A percentile compares a stretch with the other conserved stretches of the same genome.
Evolutionary conservation across 768 basidiomycete species (phyloP).

Genomic region (Lyophyllum decastes): DNA sequence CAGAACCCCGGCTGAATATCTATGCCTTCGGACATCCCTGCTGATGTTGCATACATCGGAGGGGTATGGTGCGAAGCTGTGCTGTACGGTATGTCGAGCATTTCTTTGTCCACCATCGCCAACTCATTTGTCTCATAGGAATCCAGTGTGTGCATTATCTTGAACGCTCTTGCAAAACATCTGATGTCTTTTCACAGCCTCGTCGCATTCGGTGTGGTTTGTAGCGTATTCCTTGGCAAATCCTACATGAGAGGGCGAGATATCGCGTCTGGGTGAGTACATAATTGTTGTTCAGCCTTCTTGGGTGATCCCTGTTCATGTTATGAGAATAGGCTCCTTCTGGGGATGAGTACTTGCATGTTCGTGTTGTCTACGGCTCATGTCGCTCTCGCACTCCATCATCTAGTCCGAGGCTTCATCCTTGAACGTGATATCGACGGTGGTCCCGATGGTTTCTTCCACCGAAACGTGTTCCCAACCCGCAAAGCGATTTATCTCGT

Average conservation of each 20-base stretch:
- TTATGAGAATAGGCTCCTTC: slow-evolving; percentile 21
- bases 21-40: slow-evolving; percentile 28
- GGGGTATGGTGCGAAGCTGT: slow-evolving; percentile 32
- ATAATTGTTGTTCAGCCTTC: not conserved
- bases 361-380: slow-evolving; percentile 28
- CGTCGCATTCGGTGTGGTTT: slow-evolving; percentile 24
- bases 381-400: slow-evolving; percentile 23
- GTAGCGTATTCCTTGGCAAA: slow-evolving; percentile 20
- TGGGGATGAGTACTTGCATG: slow-evolving; percentile 23
- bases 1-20: not conserved
- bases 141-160: slow-evolving; percentile 23
- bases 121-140: slow-evolving; percentile 13
- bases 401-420: slow-evolving; percentile 27
- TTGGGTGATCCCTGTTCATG: not conserved
- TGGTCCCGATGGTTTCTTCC: slow-evolving; percentile 20
- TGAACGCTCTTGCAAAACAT: not conserved
- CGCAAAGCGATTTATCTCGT: slow-evolving; percentile 29
- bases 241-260: slow-evolving; percentile 22
- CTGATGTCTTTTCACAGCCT: slow-evolving; percentile 12
- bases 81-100: slow-evolving; percentile 23
- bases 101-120: not conserved
- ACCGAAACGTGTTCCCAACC: slow-evolving; percentile 25
- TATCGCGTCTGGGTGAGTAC: slow-evolving; percentile 19
- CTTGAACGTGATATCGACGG: slow-evolving; percentile 15
- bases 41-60: slow-evolving; percentile 30